Conservation (phyloP, 2,329 filamentous ascomycete species). For the Talaromyces funiculosus region DNA sequence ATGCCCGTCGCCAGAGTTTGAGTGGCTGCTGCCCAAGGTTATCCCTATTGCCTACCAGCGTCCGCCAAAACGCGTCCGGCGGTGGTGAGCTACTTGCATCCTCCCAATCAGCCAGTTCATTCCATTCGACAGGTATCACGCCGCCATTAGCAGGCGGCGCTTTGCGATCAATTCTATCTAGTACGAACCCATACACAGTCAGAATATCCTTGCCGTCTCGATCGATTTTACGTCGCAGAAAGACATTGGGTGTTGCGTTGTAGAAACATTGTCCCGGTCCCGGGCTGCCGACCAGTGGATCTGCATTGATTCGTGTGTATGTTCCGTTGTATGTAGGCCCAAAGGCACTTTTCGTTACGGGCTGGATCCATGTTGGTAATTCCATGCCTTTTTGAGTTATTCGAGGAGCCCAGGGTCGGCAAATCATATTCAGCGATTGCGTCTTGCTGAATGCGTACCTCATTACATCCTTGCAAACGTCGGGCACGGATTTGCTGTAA, state of each 20-base stretch:
- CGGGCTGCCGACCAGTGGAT: slow-evolving; percentile 18
- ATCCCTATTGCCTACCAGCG: slow-evolving; percentile 9
- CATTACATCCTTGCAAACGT: slow-evolving; percentile 17
- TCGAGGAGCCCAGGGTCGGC: slow-evolving; percentile 17
- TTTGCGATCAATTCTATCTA: slow-evolving; percentile 2
- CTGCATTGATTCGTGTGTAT: slow-evolving; percentile 18
- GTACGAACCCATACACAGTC: slow-evolving; percentile 1
- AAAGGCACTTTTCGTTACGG: slow-evolving; percentile 11
- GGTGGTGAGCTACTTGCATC: not conserved
- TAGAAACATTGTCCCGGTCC: slow-evolving; percentile 8
- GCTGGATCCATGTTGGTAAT: slow-evolving; percentile 18
- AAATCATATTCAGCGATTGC: slow-evolving; percentile 17
- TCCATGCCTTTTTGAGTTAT: not conserved
- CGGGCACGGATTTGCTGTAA: slow-evolving; percentile 12
- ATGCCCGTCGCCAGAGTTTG: slow-evolving; percentile 7
- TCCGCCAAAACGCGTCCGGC: slow-evolving; percentile 1
- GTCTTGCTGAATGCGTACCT: slow-evolving; percentile 13
- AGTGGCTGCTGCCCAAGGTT: not conserved
- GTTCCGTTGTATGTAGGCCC: slow-evolving; percentile 7
- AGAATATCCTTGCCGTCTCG: slow-evolving; percentile 17
- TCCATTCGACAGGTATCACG: slow-evolving; percentile 21
- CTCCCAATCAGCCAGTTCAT: slow-evolving; percentile 9
- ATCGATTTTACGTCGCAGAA: slow-evolving; percentile 10
- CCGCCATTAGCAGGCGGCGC: not conserved
- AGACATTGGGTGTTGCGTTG: slow-evolving; percentile 15